Evolutionary conservation across 805 yeast genomes (phyloP), one percentile per base, ranked within the genome.

Genomic region (Pichia gijzeniarum): DNA sequence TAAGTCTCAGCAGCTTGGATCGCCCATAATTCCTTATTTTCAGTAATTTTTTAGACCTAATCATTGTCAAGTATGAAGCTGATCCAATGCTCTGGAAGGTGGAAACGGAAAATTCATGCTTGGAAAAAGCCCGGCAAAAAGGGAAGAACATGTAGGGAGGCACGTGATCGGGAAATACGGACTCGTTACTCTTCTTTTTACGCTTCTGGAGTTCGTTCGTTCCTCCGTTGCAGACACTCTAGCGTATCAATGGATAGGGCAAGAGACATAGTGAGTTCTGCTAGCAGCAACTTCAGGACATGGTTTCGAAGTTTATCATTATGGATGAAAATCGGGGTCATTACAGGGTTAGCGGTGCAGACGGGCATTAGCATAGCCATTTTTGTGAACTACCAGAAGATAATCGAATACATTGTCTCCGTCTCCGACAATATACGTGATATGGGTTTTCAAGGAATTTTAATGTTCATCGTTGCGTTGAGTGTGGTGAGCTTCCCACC

Each of bases 401-500:
- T 75, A 18, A 55, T 77, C 3, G 50, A 63, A 8, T 52, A 61
- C 18, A 55, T 77, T 48, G 72, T 73, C 1, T 49, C 49, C 0
- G 45, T 71, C 4, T 71, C 86, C 0, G 73, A 77, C 41, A 58
- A 61, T n/a, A 71, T 80, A 68, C 39, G 48, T 3, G 25, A 35
- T 0, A 53, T 51, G 50, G 64, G 64, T 1, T 13, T 50, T 18
- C 51, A 40, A 34, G 67, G 67, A 4, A 44, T 40, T 5, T 7
- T 72, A 4, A 51, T 79, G 0, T 58, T 90, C 47, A 74, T 80
- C 42, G 16, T 63, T 4, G 60, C 82, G 38, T 63, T 89, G 3
- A 75, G 82, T 52, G 22, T 73, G 2, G 89, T 90, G 4, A 80
- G 93, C 0, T 90, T 91, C 68, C 98, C 99, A 2, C 99, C 98